phyloP scores from a whole-genome alignment of 805 yeast genomes.

The Ogataea paradorogensis region DNA sequence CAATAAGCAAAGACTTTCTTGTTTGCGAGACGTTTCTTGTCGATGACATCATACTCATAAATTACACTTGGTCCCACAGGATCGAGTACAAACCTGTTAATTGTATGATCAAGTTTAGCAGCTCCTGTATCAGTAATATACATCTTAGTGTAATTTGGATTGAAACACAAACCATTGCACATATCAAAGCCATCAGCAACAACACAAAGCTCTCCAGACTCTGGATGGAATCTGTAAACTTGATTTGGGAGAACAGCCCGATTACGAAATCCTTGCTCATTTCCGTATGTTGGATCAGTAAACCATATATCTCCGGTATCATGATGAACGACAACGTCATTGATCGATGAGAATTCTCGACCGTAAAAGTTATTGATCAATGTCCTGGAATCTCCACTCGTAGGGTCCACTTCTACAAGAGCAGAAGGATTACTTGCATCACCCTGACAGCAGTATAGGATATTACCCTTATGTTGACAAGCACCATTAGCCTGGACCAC shows the following conservation, averaged over 20 bases:
- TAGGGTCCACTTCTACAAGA: conserved; percentile 8
- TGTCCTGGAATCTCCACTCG: conserved; percentile 3
- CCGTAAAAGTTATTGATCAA: conserved; percentile 12
- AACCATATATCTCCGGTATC: conserved; percentile 15
- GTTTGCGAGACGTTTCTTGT: conserved; percentile 3
- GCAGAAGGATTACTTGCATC: conserved; percentile 4
- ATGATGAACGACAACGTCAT: conserved; percentile 12
- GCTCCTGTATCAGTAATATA: conserved; percentile 13
- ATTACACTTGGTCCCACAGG: conserved; percentile 3
- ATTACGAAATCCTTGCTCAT: conserved; percentile 8
- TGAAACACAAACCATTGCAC: conserved; percentile 13
- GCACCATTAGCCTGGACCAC: conserved; percentile 13
- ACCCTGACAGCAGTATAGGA: conserved; percentile 12
- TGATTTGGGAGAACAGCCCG: conserved; percentile 6
- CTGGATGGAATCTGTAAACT: conserved; percentile 11
- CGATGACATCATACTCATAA: conserved; percentile 9
- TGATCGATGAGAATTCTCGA: conserved; percentile 10
- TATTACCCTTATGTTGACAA: conserved; percentile 7
- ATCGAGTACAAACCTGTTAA: background rate
- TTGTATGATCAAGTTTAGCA: conserved; percentile 1
- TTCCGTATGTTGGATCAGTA: conserved; percentile 12
- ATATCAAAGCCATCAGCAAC: conserved; percentile 12
- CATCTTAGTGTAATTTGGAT: conserved; percentile 7
- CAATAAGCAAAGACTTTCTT: conserved; percentile 10
- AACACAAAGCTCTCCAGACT: conserved; percentile 8